phyloP scores from a whole-genome alignment of 768 basidiomycete genomes.

The Vararia minispora region DNA sequence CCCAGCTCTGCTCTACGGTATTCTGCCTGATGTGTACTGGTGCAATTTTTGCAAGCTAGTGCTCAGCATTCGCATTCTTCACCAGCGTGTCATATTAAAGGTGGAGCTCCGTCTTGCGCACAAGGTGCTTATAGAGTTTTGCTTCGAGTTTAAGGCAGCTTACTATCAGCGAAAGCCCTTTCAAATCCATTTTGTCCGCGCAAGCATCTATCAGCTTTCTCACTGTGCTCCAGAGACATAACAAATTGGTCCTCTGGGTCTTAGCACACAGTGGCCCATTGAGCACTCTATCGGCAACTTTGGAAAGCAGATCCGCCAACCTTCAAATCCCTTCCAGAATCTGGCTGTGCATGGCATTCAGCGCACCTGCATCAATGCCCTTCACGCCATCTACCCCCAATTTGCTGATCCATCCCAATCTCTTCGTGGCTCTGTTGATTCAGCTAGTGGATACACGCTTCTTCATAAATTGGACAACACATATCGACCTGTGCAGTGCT shows the following conservation, averaged over 20 bases:
- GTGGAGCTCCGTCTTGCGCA: conserved; percentile 16
- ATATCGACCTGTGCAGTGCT: too few species aligned
- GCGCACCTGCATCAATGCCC: conserved; percentile 13
- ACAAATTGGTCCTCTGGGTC: conserved; percentile 15
- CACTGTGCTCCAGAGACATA: conserved; percentile 20
- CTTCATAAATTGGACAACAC: too few species aligned
- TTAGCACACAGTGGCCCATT: conserved; percentile 22
- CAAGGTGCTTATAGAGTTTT: conserved; percentile 16
- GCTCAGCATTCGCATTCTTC: conserved; percentile 13
- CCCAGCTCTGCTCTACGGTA: conserved; percentile 17
- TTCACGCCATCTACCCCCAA: conserved; percentile 17
- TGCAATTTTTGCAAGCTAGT: conserved; percentile 19
- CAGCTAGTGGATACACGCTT: background rate
- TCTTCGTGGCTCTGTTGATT: background rate
- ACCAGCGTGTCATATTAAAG: conserved; percentile 8
- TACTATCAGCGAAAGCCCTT: conserved; percentile 21
- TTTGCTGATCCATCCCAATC: conserved; percentile 8
- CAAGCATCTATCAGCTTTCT: conserved; percentile 20
- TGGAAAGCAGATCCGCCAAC: conserved; percentile 18
- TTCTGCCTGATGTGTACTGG: conserved; percentile 17
- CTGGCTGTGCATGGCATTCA: conserved; percentile 12
- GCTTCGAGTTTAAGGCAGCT: conserved; percentile 23
- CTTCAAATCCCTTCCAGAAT: conserved; percentile 19
- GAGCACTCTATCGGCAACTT: conserved; percentile 20
- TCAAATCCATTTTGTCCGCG: conserved; percentile 24